phyloP scores from a whole-genome alignment of 257 asterid genomes.

The Solanum pinnatisectum region DNA sequence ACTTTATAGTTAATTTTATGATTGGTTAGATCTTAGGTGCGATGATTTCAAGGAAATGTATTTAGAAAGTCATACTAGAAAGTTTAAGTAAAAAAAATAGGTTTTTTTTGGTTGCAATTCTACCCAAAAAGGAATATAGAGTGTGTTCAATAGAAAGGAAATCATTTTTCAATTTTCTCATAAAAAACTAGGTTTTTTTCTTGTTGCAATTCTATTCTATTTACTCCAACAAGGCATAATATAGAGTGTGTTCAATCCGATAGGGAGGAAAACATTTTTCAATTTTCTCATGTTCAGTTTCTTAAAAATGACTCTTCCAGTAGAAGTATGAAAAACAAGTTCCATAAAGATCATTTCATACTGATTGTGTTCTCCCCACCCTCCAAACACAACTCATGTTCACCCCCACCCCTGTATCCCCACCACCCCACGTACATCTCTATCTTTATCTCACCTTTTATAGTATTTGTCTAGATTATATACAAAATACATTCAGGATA shows the following conservation, averaged over 20 bases:
- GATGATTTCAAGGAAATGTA: neutral
- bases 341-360: neutral
- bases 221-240: neutral
- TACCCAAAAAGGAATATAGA: neutral
- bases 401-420: fast-evolving
- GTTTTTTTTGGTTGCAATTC: neutral
- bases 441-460: fast-evolving
- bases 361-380: neutral
- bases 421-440: neutral
- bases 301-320: neutral
- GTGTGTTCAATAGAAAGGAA: too few relatives aligned
- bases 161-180: neutral
- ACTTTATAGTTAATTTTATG: neutral
- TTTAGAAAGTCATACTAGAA: neutral
- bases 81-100: neutral
- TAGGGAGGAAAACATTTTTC: too few relatives aligned
- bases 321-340: neutral
- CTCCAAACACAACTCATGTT: neutral
- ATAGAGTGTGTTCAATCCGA: too few relatives aligned
- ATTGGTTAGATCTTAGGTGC: neutral
- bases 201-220: neutral
- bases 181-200: too few relatives aligned
- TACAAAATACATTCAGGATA: neutral
- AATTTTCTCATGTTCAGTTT: neutral
- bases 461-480: neutral